Conservation (phyloP, 129 eudicot species). For the Helianthus tuberosus region DNA sequence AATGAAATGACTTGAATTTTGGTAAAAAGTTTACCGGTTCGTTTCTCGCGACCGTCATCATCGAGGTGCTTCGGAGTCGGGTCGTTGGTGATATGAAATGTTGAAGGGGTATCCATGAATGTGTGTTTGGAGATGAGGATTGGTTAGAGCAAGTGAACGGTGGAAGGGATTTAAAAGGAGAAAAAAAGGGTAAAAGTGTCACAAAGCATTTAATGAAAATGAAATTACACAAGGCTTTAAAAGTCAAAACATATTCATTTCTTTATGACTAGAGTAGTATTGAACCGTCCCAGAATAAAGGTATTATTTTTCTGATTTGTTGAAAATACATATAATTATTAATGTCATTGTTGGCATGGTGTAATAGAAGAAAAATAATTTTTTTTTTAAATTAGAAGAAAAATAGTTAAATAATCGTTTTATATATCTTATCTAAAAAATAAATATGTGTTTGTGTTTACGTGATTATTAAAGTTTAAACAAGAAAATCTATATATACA, state of each 20-base stretch:
- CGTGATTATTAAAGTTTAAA: too few relatives aligned
- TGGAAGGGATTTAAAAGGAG: constrained; percentile 6
- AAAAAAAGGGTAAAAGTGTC: constrained; percentile 20
- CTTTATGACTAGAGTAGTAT: not conserved
- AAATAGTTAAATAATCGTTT: too few relatives aligned
- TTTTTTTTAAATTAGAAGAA: too few relatives aligned
- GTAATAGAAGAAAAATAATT: too few relatives aligned
- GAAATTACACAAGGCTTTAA: not conserved
- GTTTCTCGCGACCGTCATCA: constrained; percentile 71
- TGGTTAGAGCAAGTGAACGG: not conserved
- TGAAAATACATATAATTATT: too few relatives aligned
- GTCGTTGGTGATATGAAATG: constrained; percentile 17
- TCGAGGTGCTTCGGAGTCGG: constrained; percentile 48
- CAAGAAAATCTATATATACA: too few relatives aligned
- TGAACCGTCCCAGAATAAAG: too few relatives aligned
- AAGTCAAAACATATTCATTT: constrained; percentile 3
- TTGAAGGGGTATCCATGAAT: constrained; percentile 19
- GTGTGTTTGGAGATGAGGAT: constrained; percentile 6
- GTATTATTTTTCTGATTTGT: too few relatives aligned
- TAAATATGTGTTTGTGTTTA: too few relatives aligned
- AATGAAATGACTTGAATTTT: not conserved
- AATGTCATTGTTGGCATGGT: too few relatives aligned
- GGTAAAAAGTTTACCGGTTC: constrained; percentile 53
- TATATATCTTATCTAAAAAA: too few relatives aligned
- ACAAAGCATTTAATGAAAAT: constrained; percentile 20